phyloP scores from a whole-genome alignment of 306 rosid genomes.

The Castanospermum australe region DNA sequence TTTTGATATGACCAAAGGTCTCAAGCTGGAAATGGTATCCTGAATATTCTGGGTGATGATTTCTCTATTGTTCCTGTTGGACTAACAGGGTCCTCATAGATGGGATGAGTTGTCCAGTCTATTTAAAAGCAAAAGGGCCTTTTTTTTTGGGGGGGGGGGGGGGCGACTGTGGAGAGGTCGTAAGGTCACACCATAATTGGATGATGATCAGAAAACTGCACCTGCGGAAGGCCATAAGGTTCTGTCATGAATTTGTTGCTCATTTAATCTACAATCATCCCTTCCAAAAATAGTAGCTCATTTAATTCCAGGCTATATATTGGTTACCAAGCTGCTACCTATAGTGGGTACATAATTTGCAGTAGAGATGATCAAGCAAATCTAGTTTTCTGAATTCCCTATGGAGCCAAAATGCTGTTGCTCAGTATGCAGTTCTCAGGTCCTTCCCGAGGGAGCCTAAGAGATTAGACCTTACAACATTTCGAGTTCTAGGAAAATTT shows the following conservation, averaged over 20 bases:
- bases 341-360: not conserved
- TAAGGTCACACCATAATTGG: too few species aligned
- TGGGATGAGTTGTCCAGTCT: too few species aligned
- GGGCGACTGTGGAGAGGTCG: too few species aligned
- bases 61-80: too few species aligned
- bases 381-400: conserved; percentile 3
- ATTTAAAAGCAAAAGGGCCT: too few species aligned
- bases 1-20: too few species aligned
- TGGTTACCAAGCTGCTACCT: not conserved
- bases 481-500: not conserved
- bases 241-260: not conserved
- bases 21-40: too few species aligned
- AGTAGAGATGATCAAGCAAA: not conserved
- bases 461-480: not conserved
- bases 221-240: too few species aligned
- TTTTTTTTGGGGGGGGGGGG: too few species aligned
- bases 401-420: not conserved
- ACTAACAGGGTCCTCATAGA: too few species aligned
- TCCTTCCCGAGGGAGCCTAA: not conserved
- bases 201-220: too few species aligned
- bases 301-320: not conserved
- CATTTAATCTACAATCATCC: not conserved
- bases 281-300: not conserved
- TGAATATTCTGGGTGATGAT: too few species aligned
- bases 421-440: conserved; percentile 8